phyloP scores from a whole-genome alignment of 768 basidiomycete genomes.

The Royoungia palumana region DNA sequence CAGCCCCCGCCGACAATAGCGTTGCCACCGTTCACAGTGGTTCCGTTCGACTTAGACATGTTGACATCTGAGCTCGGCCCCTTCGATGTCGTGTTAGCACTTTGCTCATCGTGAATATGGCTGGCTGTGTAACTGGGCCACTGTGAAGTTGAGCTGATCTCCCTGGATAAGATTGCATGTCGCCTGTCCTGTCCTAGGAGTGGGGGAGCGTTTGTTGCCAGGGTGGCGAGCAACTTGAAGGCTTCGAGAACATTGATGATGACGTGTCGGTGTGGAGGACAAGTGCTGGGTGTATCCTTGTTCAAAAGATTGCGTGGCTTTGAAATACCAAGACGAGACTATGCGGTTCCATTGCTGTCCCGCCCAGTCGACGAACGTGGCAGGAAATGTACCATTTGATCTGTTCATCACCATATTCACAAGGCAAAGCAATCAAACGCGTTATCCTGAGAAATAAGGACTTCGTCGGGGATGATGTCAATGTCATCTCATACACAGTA shows the following conservation, averaged over 20 bases:
- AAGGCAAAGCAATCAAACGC: constrained; percentile 72
- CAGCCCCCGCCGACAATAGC: constrained; percentile 60
- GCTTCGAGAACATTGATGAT: too few relatives aligned
- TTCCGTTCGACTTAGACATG: constrained; percentile 42
- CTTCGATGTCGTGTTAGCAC: constrained; percentile 46
- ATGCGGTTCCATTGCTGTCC: too few relatives aligned
- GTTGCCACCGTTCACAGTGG: constrained; percentile 69
- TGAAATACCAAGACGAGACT: too few relatives aligned
- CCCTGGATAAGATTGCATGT: constrained; percentile 67
- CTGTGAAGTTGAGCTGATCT: constrained; percentile 74
- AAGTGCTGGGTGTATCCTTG: too few relatives aligned
- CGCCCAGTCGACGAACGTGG: constrained; percentile 41
- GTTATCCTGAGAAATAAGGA: constrained; percentile 52
- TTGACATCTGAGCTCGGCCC: constrained; percentile 64
- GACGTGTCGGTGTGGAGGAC: too few relatives aligned
- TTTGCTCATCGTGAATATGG: constrained; percentile 37
- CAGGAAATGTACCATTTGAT: constrained; percentile 85
- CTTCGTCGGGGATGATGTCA: constrained; percentile 74
- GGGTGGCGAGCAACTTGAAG: too few relatives aligned
- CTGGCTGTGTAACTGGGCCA: constrained; percentile 70
- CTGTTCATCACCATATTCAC: constrained; percentile 76
- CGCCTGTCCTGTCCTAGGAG: constrained; percentile 39
- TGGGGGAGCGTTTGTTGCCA: too few relatives aligned
- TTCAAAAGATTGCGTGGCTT: too few relatives aligned
- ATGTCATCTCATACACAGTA: constrained; percentile 89